Conservation (phyloP, 73 alveolate species). For the Stentor coeruleus region DNA sequence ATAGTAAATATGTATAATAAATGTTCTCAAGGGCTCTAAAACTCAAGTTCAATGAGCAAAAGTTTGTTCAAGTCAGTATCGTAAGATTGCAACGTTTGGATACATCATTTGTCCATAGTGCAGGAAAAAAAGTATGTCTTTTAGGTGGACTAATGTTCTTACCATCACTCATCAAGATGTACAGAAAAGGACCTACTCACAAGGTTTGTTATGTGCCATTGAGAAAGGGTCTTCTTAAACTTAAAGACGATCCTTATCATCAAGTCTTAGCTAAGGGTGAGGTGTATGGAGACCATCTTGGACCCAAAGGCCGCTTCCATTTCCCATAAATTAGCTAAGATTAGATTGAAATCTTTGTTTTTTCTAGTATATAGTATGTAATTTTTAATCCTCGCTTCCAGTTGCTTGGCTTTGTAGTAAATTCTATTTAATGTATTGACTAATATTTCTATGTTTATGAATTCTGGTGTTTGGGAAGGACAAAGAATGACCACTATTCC, state of each 20-base stretch:
- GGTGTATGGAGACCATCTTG: not conserved
- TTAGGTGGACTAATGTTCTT: not conserved
- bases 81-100: not conserved
- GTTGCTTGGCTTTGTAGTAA: not conserved
- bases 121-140: not conserved
- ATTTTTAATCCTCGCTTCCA: not conserved
- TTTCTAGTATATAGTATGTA: not conserved
- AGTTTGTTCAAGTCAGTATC: not conserved
- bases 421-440: constrained; percentile 25
- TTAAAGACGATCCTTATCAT: not conserved
- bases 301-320: not conserved
- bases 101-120: not conserved
- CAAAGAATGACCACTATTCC: constrained; percentile 2
- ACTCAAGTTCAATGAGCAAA: not conserved
- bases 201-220: not conserved
- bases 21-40: not conserved
- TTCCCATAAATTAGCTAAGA: no score
- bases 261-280: not conserved
- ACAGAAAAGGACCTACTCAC: not conserved
- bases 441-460: not conserved
- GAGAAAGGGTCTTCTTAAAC: not conserved
- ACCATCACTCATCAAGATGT: not conserved
- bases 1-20: no score
- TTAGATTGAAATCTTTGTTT: no score
- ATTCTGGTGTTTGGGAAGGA: constrained; percentile 17